Conservation (phyloP, 176 grass and related monocot species). For the Musa itinerans region DNA sequence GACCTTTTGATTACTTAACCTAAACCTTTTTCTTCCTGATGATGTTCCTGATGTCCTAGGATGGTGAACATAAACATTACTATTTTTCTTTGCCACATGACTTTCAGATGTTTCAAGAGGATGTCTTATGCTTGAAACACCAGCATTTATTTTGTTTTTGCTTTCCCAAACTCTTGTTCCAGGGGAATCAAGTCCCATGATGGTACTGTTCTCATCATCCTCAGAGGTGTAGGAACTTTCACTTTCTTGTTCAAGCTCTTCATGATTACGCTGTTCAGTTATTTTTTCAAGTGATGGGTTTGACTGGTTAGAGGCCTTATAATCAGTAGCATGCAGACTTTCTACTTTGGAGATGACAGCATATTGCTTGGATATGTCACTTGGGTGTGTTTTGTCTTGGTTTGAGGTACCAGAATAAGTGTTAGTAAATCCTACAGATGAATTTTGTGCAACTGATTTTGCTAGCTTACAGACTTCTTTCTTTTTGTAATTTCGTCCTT, state of each 20-base stretch:
- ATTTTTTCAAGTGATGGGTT: conserved; percentile 36
- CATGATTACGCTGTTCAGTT: conserved; percentile 28
- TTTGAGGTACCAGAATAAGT: conserved; percentile 17
- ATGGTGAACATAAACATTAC: conserved; percentile 47
- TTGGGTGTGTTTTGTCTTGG: conserved; percentile 1
- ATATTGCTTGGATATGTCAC: neutral
- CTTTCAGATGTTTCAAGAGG: conserved; percentile 74
- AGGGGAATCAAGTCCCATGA: conserved; percentile 86
- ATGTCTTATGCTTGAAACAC: conserved; percentile 69
- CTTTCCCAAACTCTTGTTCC: conserved; percentile 98
- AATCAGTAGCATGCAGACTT: conserved; percentile 24
- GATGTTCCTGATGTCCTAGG: conserved; percentile 44
- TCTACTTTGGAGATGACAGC: conserved; percentile 3
- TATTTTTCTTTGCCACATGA: conserved; percentile 46
- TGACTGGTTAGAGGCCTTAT: conserved; percentile 27
- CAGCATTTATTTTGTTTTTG: conserved; percentile 73
- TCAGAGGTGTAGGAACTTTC: conserved; percentile 33
- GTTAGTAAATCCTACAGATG: conserved; percentile 18
- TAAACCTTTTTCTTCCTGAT: conserved; percentile 63
- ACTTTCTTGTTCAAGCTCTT: conserved; percentile 57
- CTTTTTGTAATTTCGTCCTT: conserved; percentile 83
- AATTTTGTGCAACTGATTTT: conserved; percentile 27
- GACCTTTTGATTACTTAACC: conserved; percentile 43
- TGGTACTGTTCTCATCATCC: conserved; percentile 47
- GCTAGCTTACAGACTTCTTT: conserved; percentile 34